Percentiles rank a stretch among this genome's conserved stretches.
phyloP scores from a whole-genome alignment of 352 stramenopile genomes.

The Pythium brassicae region DNA sequence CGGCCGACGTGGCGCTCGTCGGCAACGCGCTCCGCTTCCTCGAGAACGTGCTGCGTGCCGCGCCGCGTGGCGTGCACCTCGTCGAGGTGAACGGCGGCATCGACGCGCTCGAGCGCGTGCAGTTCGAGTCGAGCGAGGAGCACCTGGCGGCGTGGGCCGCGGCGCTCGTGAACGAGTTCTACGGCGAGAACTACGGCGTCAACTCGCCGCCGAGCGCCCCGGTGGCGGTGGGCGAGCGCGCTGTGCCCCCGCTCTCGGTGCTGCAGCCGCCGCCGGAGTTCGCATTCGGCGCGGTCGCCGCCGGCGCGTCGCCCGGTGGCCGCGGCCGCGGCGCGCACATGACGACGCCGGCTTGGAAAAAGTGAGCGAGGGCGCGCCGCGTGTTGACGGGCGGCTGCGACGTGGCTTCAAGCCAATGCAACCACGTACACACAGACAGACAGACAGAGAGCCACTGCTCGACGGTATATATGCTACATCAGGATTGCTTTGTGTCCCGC shows the following conservation, averaged over 20 bases:
- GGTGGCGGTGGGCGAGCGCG: slow-evolving; percentile 10
- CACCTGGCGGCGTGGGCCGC: slow-evolving; percentile 63
- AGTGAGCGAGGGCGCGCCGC: too few species aligned
- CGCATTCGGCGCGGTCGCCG: slow-evolving; percentile 11
- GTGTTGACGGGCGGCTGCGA: too few species aligned
- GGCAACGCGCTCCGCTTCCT: slow-evolving; percentile 74
- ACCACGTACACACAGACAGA: not conserved
- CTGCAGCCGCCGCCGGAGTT: slow-evolving; percentile 18
- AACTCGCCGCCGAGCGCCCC: slow-evolving; percentile 50
- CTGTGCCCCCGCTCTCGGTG: slow-evolving; percentile 17
- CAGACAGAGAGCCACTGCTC: too few species aligned
- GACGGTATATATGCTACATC: slow-evolving; percentile 1
- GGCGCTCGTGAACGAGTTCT: slow-evolving; percentile 78
- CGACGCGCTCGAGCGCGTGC: slow-evolving; percentile 72
- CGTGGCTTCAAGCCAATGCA: slow-evolving; percentile 2
- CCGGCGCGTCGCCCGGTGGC: slow-evolving; percentile 20
- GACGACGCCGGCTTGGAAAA: slow-evolving; percentile 66
- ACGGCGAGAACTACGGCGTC: slow-evolving; percentile 76
- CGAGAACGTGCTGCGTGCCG: slow-evolving; percentile 68
- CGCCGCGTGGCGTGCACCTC: slow-evolving; percentile 46
- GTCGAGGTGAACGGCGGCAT: slow-evolving; percentile 68
- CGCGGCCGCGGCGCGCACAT: slow-evolving; percentile 65
- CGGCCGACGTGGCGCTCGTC: slow-evolving; percentile 63
- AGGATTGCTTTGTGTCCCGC: not conserved
- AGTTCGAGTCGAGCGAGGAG: slow-evolving; percentile 60